These are phyloP conservation scores for Raphanus hybrid DNA, from an alignment of 441 rosid species.

Conservation along the genomic window DNA sequence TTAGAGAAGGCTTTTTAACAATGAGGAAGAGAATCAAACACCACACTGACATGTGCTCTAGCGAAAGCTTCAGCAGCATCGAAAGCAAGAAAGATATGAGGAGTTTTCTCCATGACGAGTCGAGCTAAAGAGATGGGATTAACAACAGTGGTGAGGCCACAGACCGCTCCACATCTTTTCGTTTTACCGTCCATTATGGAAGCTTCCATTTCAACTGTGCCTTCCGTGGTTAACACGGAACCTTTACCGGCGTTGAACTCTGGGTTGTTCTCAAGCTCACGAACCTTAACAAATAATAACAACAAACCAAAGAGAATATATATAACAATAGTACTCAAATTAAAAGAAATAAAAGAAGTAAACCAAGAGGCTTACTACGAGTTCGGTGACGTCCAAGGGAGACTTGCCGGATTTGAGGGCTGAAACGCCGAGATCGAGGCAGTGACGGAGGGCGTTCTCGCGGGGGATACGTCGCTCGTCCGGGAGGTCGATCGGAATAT, in stretches of 20 bases:
- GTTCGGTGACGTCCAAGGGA: conserved; percentile 88
- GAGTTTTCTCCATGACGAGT: conserved; percentile 88
- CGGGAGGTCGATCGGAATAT: conserved; percentile 56
- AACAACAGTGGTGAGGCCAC: conserved; percentile 81
- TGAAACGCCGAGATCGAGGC: conserved; percentile 77
- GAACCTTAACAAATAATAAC: conserved; percentile 51
- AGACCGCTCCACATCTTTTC: conserved; percentile 86
- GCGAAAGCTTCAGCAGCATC: conserved; percentile 93
- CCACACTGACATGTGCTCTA: conserved; percentile 67
- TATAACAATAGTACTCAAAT: too few relatives aligned
- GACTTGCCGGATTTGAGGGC: conserved; percentile 70
- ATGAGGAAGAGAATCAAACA: not conserved
- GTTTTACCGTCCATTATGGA: conserved; percentile 91
- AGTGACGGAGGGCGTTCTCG: conserved; percentile 79
- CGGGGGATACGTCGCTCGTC: conserved; percentile 74
- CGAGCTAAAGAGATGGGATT: conserved; percentile 85
- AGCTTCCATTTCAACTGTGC: conserved; percentile 98
- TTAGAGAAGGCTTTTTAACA: not conserved
- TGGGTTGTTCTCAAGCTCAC: conserved; percentile 82
- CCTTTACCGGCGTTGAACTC: conserved; percentile 91
- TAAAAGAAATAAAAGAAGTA: too few relatives aligned
- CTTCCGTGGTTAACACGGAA: conserved; percentile 68
- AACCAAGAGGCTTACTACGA: conserved; percentile 62
- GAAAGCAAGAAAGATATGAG: conserved; percentile 83
- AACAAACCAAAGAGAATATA: not conserved